These are phyloP conservation scores for Ramularia endophylla DNA, from an alignment of 2,329 filamentous ascomycete species.

Conservation along the genomic window DNA sequence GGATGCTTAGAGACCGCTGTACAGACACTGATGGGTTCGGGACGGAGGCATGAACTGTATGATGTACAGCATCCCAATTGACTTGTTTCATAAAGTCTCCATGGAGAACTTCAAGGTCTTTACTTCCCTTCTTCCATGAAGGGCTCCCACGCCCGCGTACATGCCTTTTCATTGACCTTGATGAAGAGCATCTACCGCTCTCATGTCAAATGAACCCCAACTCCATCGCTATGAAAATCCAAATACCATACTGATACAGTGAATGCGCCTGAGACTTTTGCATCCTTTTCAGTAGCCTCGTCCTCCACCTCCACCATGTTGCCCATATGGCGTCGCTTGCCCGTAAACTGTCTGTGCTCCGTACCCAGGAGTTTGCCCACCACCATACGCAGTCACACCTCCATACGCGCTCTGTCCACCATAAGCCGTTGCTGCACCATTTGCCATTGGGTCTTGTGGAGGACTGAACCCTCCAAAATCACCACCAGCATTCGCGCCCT, in stretches of 20 bases:
- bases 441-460: slow-evolving; percentile 47
- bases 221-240: background rate
- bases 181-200: no score
- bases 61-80: no score
- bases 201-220: background rate
- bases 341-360: slow-evolving; percentile 56
- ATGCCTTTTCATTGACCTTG: no score
- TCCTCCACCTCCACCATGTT: slow-evolving; percentile 1
- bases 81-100: no score
- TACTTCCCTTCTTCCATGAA: no score
- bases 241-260: background rate
- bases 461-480: slow-evolving; percentile 42
- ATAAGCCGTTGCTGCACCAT: slow-evolving; percentile 62
- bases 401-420: slow-evolving; percentile 58
- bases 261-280: slow-evolving; percentile 1
- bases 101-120: no score
- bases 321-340: slow-evolving; percentile 23
- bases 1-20: background rate
- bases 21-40: background rate
- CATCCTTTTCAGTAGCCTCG: slow-evolving; percentile 2
- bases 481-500: slow-evolving; percentile 49
- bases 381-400: slow-evolving; percentile 17
- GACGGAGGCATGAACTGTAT: background rate
- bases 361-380: slow-evolving; percentile 44
- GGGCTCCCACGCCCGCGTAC: no score